Conservation (phyloP, 768 basidiomycete genomes). For the Sporobolomyces pararoseus region DNA sequence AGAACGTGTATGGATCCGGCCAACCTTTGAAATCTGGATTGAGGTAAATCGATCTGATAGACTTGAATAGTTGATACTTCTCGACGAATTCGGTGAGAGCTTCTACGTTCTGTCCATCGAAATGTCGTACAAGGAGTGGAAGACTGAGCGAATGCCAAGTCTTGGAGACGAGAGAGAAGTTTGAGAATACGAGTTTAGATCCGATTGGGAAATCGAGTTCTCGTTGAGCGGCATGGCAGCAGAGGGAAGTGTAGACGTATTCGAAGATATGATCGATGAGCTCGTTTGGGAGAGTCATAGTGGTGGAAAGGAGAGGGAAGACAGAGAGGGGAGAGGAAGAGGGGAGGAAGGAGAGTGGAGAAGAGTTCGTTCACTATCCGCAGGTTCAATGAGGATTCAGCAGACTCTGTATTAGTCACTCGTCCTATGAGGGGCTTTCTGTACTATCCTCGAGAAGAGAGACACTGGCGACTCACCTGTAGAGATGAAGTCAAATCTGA, state of each 20-base stretch:
- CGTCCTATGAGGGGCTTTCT: too few relatives aligned
- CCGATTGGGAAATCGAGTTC: neutral
- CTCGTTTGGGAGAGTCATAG: neutral
- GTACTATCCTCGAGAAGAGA: too few relatives aligned
- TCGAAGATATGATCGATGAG: neutral
- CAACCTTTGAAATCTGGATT: neutral
- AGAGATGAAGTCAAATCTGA: too few relatives aligned
- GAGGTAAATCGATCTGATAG: neutral
- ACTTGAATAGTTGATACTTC: neutral
- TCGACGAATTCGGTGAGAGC: neutral
- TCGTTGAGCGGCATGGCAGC: neutral
- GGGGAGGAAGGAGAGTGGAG: neutral
- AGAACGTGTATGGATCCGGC: neutral
- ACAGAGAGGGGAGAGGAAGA: neutral
- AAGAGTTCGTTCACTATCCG: too few relatives aligned
- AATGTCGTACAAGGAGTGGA: conserved; percentile 1
- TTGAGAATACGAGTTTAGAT: neutral
- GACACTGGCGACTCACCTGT: too few relatives aligned
- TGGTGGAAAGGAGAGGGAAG: neutral
- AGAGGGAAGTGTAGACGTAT: neutral
- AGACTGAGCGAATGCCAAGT: neutral
- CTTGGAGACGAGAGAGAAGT: neutral
- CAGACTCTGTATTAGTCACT: too few relatives aligned
- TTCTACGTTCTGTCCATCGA: neutral
- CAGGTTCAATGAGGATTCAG: too few relatives aligned